Base-by-base conservation (phyloP, 257 asterid species). In the Marsdenia floribunda region DNA sequence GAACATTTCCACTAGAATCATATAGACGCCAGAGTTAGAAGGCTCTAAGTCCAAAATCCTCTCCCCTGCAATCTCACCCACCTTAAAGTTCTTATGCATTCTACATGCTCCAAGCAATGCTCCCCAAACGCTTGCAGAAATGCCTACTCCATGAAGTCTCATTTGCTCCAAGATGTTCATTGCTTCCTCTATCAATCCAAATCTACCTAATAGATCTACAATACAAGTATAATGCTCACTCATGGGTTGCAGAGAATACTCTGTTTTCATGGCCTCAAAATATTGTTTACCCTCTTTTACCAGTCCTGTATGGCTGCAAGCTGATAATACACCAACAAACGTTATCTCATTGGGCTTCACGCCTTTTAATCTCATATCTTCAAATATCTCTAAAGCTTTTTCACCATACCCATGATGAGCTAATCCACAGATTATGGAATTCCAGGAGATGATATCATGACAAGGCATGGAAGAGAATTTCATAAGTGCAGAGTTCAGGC, bases 41-140 rank as follows among this genome's bases (percentile, higher is more conserved):
- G 92, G 96, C 68, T 89, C 90, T 14, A 89, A 29, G 40, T 83
- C 87, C 77, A 89, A 72, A 71, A 89, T 79, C 82, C 77, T 89
- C 85, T 86, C 81, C 63, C 89, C 92, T 0, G 85, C 88, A 77
- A 87, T 78, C 83, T 86, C 87, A 60, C 86, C 92, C 67, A 80
- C 70, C 38, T 22, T 29, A 49, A 80, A 22, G 81, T 86, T 87
- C 81, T 86, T 82, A 64, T 89, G 92, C 86, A 85, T 76, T 75
- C 92, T 78, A 76, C 92, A 85, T 4, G 90, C 92, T 52, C 95
- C 96, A 75, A 89, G 83, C 14, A 89, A 42, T 26, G 96, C 96
- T 26, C 96, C 92, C 90, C 92, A 89, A 64, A 84, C 86, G 77
- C 96, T 89, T 16, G 83, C 83, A 44, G 77, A 80, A 29, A 86